Conservation (phyloP, 768 basidiomycete genomes). For the Amanita jacksonii region DNA sequence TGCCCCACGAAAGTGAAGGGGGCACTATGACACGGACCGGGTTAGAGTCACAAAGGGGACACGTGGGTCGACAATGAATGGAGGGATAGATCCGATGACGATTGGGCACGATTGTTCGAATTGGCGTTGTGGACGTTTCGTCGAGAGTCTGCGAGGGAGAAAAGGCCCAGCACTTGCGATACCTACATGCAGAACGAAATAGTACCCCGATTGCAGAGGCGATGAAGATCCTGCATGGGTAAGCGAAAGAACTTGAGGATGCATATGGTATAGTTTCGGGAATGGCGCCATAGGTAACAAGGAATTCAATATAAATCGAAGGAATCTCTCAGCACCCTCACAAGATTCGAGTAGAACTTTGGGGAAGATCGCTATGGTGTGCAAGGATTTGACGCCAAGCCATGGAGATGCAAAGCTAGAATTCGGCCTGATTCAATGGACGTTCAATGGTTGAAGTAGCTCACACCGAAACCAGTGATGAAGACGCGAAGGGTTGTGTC, state of each 20-base stretch:
- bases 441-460: slow-evolving; percentile 26
- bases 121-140: neutral
- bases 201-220: too few relatives aligned
- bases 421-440: slow-evolving; percentile 20
- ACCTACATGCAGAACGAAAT: slow-evolving; percentile 45
- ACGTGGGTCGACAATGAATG: too few relatives aligned
- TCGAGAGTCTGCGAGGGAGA: slow-evolving; percentile 32
- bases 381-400: slow-evolving; percentile 33
- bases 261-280: too few relatives aligned
- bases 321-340: neutral
- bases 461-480: slow-evolving; percentile 38
- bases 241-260: too few relatives aligned
- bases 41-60: too few relatives aligned
- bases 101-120: neutral
- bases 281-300: neutral
- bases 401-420: slow-evolving; percentile 37
- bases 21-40: too few relatives aligned
- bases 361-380: slow-evolving; percentile 21
- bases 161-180: too few relatives aligned
- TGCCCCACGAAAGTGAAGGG: too few relatives aligned
- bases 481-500: slow-evolving; percentile 20
- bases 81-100: neutral
- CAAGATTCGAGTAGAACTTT: too few relatives aligned
- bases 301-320: neutral
- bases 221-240: too few relatives aligned